Conservation (phyloP, 2,329 filamentous ascomycete genomes). For the Coniella lustricola region DNA sequence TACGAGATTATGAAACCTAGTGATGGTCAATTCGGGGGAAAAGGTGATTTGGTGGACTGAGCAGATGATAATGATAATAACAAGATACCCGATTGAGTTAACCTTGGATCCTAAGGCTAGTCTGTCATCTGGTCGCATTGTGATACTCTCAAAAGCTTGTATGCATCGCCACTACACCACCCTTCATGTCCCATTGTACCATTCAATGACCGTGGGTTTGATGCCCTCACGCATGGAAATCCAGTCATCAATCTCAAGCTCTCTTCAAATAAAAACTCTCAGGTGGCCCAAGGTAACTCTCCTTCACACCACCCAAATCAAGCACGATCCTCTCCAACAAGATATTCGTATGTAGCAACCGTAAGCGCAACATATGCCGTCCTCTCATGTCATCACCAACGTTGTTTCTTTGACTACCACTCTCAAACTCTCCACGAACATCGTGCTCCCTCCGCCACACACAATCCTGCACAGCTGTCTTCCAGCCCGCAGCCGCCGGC, state of each 20-base stretch:
- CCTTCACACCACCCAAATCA: conserved; percentile 28
- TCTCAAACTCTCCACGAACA: not conserved
- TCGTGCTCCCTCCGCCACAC: conserved; percentile 11
- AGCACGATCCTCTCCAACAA: conserved; percentile 29
- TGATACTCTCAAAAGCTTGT: too few relatives aligned
- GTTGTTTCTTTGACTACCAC: too few relatives aligned
- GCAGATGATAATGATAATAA: not conserved
- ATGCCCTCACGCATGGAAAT: not conserved
- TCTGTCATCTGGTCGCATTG: too few relatives aligned
- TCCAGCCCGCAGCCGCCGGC: conserved; percentile 14
- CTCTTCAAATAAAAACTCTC: not conserved
- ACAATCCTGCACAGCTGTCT: conserved; percentile 16
- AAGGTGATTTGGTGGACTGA: too few relatives aligned
- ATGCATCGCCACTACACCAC: too few relatives aligned
- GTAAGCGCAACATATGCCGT: conserved; percentile 22
- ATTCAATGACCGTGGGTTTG: too few relatives aligned
- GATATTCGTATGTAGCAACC: conserved; percentile 24
- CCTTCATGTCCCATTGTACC: too few relatives aligned
- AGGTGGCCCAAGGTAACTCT: conserved; percentile 30
- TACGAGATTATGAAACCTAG: too few relatives aligned
- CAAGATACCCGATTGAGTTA: not conserved
- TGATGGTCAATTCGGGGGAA: too few relatives aligned
- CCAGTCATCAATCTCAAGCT: not conserved
- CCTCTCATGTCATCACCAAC: conserved; percentile 6
- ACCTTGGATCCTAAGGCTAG: too few relatives aligned